Base-by-base conservation (phyloP, 768 basidiomycete genomes). In the Gloeostereum incarnatum region DNA sequence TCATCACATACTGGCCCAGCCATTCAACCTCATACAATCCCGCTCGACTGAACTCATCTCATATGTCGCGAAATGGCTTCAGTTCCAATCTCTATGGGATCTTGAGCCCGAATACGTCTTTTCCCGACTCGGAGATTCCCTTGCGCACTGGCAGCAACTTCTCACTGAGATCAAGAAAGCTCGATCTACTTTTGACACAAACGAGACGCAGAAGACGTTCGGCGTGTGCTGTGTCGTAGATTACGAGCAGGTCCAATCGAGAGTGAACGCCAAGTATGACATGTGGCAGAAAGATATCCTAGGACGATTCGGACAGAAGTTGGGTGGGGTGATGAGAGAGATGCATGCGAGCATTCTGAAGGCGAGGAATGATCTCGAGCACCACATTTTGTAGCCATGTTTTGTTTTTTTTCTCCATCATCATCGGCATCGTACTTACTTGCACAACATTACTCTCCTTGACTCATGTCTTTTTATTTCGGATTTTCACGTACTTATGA, bases 41-140 rank as follows among this genome's bases (percentile, higher is more conserved):
- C 96, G 96, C 60, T 80, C 92, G 11, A 81, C 84, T 41, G 78
- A 88, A 44, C 71, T 99, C 38, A 81, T 73, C 49, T 81, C 83
- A 32, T 99, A 99, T 59, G 91, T 97, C 35, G 87, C 72, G 42
- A 96, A 96, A 63, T 99, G 96, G 96, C 75, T 98, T 0, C 93
- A 94, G 52, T 98, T 99, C 74, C 96, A 98, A 60, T 94, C 94
- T 0, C 69, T 98, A 0, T 98, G 94, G 96, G 96, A 99, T 56
- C 78, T 98, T 29, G 92, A 98, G 60, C 76, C 93, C 20, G 94
- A 98, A 70, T 85, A 87, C 53, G 93, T 99, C 24, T 98, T 96
- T 70, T 81, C 81, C 50, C 84, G 88, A 0, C 81, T 99, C 5
- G 96, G 96, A 6, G 94, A 99, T 58, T 88, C 88, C 9, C 76